phyloP scores from a whole-genome alignment of 1,139 yeast genomes.

The Citeromyces siamensis region DNA sequence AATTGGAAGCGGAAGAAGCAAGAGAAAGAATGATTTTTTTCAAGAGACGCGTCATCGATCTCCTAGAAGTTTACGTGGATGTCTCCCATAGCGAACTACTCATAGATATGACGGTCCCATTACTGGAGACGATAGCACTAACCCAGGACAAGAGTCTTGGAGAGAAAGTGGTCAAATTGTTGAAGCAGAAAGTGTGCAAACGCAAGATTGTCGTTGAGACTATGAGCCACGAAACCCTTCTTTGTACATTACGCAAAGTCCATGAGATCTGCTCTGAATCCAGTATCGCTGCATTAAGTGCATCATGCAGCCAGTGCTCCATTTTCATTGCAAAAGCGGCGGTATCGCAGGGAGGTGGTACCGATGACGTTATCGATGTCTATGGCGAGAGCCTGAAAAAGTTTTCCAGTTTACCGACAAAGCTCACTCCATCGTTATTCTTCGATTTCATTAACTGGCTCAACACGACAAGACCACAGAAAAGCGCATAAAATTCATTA shows the following conservation, averaged over 20 bases:
- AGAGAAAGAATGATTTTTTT: conserved; percentile 69
- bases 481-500: neutral
- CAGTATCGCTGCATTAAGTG: conserved; percentile 35
- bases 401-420: conserved; percentile 42
- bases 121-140: conserved; percentile 45
- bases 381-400: conserved; percentile 42
- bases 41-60: conserved; percentile 68
- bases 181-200: conserved; percentile 56
- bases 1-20: conserved; percentile 62
- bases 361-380: conserved; percentile 20
- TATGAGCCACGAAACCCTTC: conserved; percentile 7
- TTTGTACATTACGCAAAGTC: conserved; percentile 19
- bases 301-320: conserved; percentile 51
- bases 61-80: conserved; percentile 51
- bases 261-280: conserved; percentile 25
- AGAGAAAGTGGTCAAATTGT: conserved; percentile 59
- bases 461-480: conserved; percentile 24
- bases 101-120: conserved; percentile 39
- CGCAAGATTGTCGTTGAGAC: conserved; percentile 18
- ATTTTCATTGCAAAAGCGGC: conserved; percentile 51
- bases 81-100: conserved; percentile 29
- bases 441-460: conserved; percentile 79
- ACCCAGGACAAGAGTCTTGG: conserved; percentile 65
- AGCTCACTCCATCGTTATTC: conserved; percentile 51
- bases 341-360: conserved; percentile 17